Base-by-base conservation (phyloP, 805 yeast genomes). In the Teunomyces aglyptinius region DNA sequence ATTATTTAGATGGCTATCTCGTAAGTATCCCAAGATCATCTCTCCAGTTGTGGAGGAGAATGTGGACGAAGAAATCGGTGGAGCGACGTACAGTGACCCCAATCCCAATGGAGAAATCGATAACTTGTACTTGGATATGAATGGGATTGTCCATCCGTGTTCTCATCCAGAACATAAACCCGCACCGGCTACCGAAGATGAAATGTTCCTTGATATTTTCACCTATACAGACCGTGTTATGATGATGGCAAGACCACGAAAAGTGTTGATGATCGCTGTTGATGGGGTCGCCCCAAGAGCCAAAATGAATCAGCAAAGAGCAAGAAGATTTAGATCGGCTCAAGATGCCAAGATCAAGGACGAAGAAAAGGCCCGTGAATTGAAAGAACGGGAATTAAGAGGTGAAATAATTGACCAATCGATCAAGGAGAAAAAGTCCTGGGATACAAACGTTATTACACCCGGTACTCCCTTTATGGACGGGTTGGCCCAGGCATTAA, bases 241-340 rank as follows among this genome's bases (percentile, higher is more conserved):
- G 39, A 81, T 82, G 68, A 87, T 94, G 90, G 98, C 97, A 0
- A 77, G 97, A 58, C 99, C 99, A 1, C 74, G 98, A 48, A 91
- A 94, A 63, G 82, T 94, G 31, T 75, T 94, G 47, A 81, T 89
- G 83, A 90, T 94, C 64, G 98, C 99, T 2, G 96, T 94, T 28
- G 99, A 94, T 71, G 99, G 99, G 46, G 99, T 94, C 28, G 99
- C 99, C 1, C 99, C 99, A 18, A 77, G 98, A 60, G 98, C 97
- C 22, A 91, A 91, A 65, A 91, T 91, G 97, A 91, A 92, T 64
- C 98, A 91, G 68, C 98, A 91, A 68, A 78, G 98, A 55, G 84
- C 96, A 2, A 83, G 98, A 72, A 80, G 98, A 62, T 91, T 91
- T 67, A 77, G 97, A 56, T 81, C 96, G 11, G 97, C 97, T 0